These are phyloP conservation scores for Setaria italica DNA, from an alignment of 202 grass and related monocot genomes.

Conservation along the genomic window DNA sequence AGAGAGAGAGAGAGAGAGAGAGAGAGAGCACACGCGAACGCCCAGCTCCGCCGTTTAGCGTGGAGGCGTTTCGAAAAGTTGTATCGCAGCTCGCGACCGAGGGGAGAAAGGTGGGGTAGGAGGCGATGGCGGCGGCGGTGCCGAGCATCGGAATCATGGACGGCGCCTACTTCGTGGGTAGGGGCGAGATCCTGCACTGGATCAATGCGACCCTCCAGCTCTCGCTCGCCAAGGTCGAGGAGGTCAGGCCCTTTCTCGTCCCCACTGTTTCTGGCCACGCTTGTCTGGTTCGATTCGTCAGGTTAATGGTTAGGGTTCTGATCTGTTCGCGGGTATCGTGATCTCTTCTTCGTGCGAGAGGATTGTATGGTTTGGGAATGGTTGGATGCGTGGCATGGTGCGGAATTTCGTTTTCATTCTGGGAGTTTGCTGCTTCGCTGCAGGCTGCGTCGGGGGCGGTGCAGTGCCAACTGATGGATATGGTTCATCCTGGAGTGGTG, in stretches of 20 bases:
- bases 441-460: slow-evolving; percentile 91
- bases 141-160: slow-evolving; percentile 91
- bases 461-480: slow-evolving; percentile 92
- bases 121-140: slow-evolving; percentile 49
- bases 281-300: background rate
- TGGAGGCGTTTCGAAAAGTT: slow-evolving; percentile 55
- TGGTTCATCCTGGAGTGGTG: slow-evolving; percentile 88
- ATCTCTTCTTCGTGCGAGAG: background rate
- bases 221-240: slow-evolving; percentile 82
- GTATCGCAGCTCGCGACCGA: slow-evolving; percentile 11
- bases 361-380: background rate
- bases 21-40: background rate
- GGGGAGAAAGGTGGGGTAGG: background rate
- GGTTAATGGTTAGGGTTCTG: slow-evolving; percentile 21
- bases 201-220: slow-evolving; percentile 93
- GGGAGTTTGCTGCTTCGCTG: slow-evolving; percentile 3
- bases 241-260: slow-evolving; percentile 49
- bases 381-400: background rate
- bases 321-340: background rate
- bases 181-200: slow-evolving; percentile 90
- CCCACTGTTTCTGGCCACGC: background rate
- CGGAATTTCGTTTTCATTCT: slow-evolving; percentile 10
- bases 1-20: too few relatives aligned
- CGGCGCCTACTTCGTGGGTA: slow-evolving; percentile 91
- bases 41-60: slow-evolving; percentile 10